phyloP scores from a whole-genome alignment of 345 rosid species.

The Syzygium oleosum region DNA sequence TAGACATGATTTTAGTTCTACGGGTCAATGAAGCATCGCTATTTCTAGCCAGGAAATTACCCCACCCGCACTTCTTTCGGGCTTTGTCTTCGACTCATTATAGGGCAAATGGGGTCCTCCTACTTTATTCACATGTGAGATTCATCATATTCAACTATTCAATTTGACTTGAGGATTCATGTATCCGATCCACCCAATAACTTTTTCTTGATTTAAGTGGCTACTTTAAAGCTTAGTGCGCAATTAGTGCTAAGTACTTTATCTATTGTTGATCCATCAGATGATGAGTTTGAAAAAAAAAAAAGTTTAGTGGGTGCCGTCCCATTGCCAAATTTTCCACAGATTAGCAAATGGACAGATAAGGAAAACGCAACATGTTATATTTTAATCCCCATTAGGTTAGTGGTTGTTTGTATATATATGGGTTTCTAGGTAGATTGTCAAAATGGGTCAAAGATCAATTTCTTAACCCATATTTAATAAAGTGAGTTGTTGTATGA shows the following conservation, averaged over 20 bases:
- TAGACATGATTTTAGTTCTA: neutral
- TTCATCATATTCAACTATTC: neutral
- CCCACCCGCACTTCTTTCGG: neutral
- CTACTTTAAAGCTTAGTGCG: neutral
- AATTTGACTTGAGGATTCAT: neutral
- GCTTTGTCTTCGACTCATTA: neutral
- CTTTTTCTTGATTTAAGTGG: neutral
- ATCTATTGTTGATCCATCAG: neutral
- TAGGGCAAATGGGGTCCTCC: neutral
- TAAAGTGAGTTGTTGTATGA: too few relatives aligned
- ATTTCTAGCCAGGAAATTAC: neutral
- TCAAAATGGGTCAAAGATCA: too few relatives aligned
- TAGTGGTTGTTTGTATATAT: neutral
- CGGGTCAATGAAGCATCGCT: neutral
- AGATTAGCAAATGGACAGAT: neutral
- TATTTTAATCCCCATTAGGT: neutral
- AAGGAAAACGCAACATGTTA: neutral
- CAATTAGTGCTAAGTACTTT: neutral
- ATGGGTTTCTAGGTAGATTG: neutral
- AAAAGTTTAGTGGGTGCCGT: neutral
- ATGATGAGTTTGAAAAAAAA: neutral
- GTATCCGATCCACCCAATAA: neutral
- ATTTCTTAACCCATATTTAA: too few relatives aligned
- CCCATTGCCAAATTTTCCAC: neutral
- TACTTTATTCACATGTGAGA: neutral